Evolutionary conservation across 2,329 filamentous ascomycete genomes (phyloP), one percentile per base, ranked within the genome.

Genomic region (Sarocladium kiliense): DNA sequence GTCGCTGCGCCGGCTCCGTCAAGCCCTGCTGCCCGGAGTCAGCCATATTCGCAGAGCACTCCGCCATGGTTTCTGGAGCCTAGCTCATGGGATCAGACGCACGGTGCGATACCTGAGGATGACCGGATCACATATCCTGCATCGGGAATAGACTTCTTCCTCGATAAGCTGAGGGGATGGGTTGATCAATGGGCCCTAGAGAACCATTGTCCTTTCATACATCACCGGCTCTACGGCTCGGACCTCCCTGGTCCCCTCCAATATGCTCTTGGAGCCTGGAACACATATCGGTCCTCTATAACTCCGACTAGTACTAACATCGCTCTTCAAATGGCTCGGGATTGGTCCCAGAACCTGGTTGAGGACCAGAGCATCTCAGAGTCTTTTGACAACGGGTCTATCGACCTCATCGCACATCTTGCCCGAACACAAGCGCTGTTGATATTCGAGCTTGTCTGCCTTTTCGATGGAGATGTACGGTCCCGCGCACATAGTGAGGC

Each of bases 381-480:
- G 12, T 39, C 21, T 19, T 27, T 45, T 10, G 27, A 18, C 11
- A 30, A 19, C 39, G 25, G 36, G 2, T 23, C 26, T 5, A 37
- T 49, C n/a, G 53, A 55, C 39, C 39, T 53, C 14, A 4, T 34
- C 14, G 45, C 14, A 10, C 56, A 58, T 26, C 49, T 58, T 16
- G 42, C 30, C 32, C 54, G 56, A 16, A 56, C 54, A 4, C 56
- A 58, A 18, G 32, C 55, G 7, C 51, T 58, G 14, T 36, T 55
- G 2, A 23, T 58, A 5, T 56, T 44, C 16, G 37, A 49, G 9
- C 19, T 53, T 18, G 55, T 58, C n/a, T 39, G 55, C 14, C 57
- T 58, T 21, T 56, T 56, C n/a, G 57, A 58, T 32, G 57, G 57
- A 2, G 54, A 58, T 32, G 54, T 56, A 12, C 30, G 34, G 12